Conservation (phyloP, 139 green algal genomes). For the Yamagishiella unicocca region DNA sequence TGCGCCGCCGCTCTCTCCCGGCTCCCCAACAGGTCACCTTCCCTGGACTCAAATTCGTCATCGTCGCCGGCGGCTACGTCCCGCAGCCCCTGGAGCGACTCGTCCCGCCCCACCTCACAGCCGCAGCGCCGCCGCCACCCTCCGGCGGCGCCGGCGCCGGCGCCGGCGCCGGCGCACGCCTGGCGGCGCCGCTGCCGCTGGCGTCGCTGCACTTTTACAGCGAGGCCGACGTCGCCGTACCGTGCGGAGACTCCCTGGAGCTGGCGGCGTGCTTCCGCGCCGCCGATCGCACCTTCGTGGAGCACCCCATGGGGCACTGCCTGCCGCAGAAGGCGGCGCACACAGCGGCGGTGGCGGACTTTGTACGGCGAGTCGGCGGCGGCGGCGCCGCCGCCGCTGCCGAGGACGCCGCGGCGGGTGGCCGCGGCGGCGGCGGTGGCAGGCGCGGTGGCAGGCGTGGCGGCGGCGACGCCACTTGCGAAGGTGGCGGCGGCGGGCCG, state of each 20-base stretch:
- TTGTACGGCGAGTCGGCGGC: background rate
- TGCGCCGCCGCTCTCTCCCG: too few species aligned
- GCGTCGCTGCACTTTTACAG: constrained; percentile 61
- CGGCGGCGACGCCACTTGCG: background rate
- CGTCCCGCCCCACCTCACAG: background rate
- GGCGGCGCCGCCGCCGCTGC: background rate
- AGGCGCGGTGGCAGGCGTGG: background rate
- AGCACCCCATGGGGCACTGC: constrained; percentile 59
- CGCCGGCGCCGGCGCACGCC: background rate
- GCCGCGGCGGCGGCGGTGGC: background rate
- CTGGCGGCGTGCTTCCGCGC: constrained; percentile 51
- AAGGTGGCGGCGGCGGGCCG: background rate
- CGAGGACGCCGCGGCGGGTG: too few species aligned
- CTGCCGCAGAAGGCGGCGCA: constrained; percentile 61
- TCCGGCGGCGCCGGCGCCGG: background rate
- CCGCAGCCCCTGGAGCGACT: constrained; percentile 58
- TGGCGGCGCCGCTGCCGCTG: constrained; percentile 43
- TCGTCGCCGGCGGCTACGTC: constrained; percentile 61
- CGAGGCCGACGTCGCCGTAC: constrained; percentile 51
- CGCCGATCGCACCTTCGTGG: constrained; percentile 3
- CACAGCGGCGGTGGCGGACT: background rate
- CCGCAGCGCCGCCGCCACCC: background rate
- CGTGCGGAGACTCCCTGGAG: constrained; percentile 21
- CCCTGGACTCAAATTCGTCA: constrained; percentile 53
- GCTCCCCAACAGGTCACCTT: constrained; percentile 2